Conservation (phyloP, 225 moss, liverwort and hornwort species). For the Marchantia polymorpha region DNA sequence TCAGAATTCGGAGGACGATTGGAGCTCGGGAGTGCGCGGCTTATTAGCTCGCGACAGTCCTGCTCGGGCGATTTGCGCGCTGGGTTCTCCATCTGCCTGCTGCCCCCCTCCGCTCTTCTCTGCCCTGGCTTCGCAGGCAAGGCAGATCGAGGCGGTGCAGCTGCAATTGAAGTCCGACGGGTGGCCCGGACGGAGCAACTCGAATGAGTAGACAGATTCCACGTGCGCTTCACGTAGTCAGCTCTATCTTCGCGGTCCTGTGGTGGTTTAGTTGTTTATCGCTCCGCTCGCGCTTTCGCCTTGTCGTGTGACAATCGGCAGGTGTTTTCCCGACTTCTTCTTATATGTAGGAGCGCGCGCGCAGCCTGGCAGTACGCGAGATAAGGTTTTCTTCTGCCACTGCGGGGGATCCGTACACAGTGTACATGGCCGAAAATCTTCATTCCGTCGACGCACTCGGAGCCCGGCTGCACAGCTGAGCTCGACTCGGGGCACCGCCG, state of each 20-base stretch:
- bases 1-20: neutral
- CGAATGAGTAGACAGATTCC: neutral
- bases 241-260: neutral
- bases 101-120: neutral
- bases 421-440: neutral
- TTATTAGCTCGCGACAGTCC: slow-evolving; percentile 7
- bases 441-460: neutral
- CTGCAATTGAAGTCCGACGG: neutral
- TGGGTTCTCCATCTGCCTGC: neutral
- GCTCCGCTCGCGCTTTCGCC: neutral
- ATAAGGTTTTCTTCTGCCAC: neutral
- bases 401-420: neutral
- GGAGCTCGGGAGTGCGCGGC: neutral
- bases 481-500: neutral
- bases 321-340: neutral
- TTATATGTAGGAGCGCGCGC: neutral
- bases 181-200: neutral
- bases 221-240: neutral
- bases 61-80: neutral
- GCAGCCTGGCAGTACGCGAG: neutral
- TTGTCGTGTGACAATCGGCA: neutral
- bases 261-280: neutral
- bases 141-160: neutral
- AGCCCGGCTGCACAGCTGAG: neutral
- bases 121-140: neutral